Evolutionary conservation across 495 filamentous ascomycete genomes (phyloP).

Genomic region (Pyronema omphalodes): DNA sequence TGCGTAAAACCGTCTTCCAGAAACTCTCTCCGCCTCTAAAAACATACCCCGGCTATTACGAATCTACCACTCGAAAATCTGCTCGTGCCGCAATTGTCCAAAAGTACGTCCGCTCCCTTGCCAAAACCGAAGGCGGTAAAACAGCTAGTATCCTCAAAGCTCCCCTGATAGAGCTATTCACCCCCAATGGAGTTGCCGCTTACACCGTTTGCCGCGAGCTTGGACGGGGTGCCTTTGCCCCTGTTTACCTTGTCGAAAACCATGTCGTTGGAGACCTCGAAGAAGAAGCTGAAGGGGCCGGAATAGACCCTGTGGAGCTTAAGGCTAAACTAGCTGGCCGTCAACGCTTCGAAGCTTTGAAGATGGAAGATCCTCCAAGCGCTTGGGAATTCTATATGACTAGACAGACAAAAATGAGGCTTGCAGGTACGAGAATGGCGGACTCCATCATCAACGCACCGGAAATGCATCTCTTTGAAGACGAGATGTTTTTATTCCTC

Average conservation of each 20-base stretch:
- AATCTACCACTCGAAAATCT: conserved; percentile 38
- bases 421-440: conserved; percentile 47
- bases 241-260: conserved; percentile 79
- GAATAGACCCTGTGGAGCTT: conserved; percentile 26
- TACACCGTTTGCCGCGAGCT: conserved; percentile 79
- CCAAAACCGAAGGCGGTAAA: conserved; percentile 43
- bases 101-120: conserved; percentile 51
- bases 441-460: conserved; percentile 63
- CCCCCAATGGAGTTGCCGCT: conserved; percentile 31
- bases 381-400: conserved; percentile 97
- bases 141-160: conserved; percentile 33
- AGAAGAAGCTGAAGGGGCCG: conserved; percentile 29
- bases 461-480: conserved; percentile 70
- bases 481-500: conserved; percentile 74
- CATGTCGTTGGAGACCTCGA: conserved; percentile 28
- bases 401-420: conserved; percentile 53
- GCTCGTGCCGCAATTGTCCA: conserved; percentile 54
- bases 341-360: conserved; percentile 56
- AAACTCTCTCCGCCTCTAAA: conserved; percentile 50
- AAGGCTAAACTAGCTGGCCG: conserved; percentile 18
- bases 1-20: conserved; percentile 55
- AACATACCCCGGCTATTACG: conserved; percentile 59
- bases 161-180: conserved; percentile 51
- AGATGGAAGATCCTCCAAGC: conserved; percentile 70
- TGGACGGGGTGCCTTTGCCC: conserved; percentile 81